Conservation (phyloP, 768 basidiomycete genomes). For the Lactarius indigo region DNA sequence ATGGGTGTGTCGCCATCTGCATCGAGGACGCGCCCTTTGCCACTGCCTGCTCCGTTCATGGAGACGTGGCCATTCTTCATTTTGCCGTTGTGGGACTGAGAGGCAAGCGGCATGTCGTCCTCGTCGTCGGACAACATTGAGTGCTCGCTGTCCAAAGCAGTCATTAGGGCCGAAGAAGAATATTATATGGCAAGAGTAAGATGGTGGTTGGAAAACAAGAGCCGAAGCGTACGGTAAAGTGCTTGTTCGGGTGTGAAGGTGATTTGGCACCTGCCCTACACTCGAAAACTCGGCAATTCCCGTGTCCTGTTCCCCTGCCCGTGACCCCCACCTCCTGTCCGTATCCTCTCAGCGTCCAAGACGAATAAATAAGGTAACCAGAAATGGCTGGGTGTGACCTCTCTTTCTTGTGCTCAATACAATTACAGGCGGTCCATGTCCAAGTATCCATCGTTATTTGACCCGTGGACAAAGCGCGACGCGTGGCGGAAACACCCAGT, state of each 20-base stretch:
- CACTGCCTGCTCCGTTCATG: slow-evolving; percentile 35
- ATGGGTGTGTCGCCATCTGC: slow-evolving; percentile 45
- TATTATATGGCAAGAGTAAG: slow-evolving; percentile 6
- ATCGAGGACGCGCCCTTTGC: slow-evolving; percentile 39
- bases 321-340: neutral
- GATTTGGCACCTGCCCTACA: slow-evolving; percentile 57
- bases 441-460: slow-evolving; percentile 69
- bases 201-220: slow-evolving; percentile 22
- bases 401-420: neutral
- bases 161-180: slow-evolving; percentile 1
- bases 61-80: slow-evolving; percentile 40
- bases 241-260: slow-evolving; percentile 28
- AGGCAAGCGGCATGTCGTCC: slow-evolving; percentile 47
- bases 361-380: neutral
- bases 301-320: slow-evolving; percentile 1
- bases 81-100: slow-evolving; percentile 33
- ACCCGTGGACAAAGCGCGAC: slow-evolving; percentile 92
- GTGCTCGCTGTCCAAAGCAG: slow-evolving; percentile 34
- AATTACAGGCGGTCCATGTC: slow-evolving; percentile 17
- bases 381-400: neutral
- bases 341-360: neutral
- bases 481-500: slow-evolving; percentile 91
- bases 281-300: slow-evolving; percentile 23
- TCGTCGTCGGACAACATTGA: slow-evolving; percentile 58
- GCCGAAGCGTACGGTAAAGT: slow-evolving; percentile 21